phyloP scores from a whole-genome alignment of 1,284 basidiomycete genomes.

The Ceratobasidium sp. region DNA sequence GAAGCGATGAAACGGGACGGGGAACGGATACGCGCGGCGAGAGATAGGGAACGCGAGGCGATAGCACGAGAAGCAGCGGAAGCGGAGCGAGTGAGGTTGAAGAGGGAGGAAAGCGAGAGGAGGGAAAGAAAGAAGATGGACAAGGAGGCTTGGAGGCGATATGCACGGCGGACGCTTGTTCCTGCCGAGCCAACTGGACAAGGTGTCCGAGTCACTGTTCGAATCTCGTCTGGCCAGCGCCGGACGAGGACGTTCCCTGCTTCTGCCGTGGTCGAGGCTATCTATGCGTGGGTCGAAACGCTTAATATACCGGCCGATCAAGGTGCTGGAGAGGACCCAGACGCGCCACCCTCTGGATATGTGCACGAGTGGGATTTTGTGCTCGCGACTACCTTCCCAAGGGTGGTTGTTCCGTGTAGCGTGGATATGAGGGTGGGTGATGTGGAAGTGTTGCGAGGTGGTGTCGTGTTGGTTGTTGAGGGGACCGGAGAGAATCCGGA shows the following conservation, averaged over 20 bases:
- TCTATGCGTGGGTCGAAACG: conserved; percentile 80
- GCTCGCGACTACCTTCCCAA: conserved; percentile 77
- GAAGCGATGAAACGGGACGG: conserved; percentile 77
- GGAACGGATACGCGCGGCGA: conserved; percentile 67
- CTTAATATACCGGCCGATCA: conserved; percentile 63
- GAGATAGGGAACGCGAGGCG: conserved; percentile 56
- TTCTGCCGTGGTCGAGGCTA: conserved; percentile 68
- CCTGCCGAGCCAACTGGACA: conserved; percentile 46
- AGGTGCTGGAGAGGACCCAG: conserved; percentile 63
- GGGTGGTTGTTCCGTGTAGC: conserved; percentile 72
- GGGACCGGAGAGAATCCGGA: conserved; percentile 54
- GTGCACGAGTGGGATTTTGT: conserved; percentile 79
- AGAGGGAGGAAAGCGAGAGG: conserved; percentile 53
- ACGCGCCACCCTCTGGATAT: conserved; percentile 59
- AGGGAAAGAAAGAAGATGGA: conserved; percentile 57
- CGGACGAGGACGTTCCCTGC: conserved; percentile 71
- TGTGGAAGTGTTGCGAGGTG: conserved; percentile 70
- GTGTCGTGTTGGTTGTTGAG: conserved; percentile 81
- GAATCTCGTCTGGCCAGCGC: conserved; percentile 75
- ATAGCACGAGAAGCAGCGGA: conserved; percentile 59
- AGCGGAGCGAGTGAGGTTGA: conserved; percentile 57
- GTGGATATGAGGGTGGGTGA: conserved; percentile 63
- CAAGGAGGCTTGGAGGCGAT: conserved; percentile 67
- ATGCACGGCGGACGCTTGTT: conserved; percentile 48
- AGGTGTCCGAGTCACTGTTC: conserved; percentile 73